These are phyloP conservation scores for Eragrostis curvula DNA, from an alignment of 176 grass and related monocot genomes.

Conservation along the genomic window DNA sequence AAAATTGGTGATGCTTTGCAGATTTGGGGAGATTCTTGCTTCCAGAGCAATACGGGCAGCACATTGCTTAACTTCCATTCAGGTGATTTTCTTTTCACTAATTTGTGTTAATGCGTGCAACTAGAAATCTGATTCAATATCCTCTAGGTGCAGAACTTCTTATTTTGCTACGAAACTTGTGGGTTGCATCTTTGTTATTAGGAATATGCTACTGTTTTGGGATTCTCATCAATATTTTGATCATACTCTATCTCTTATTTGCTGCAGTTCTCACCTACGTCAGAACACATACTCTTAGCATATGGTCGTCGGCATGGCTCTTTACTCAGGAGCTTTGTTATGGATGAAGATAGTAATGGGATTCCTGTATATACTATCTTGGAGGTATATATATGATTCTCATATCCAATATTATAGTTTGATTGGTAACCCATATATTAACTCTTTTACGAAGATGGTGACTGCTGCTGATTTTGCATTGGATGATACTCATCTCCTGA, in stretches of 20 bases:
- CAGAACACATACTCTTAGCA: slow-evolving; percentile 93
- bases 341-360: slow-evolving; percentile 83
- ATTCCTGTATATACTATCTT: slow-evolving; percentile 98
- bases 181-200: background rate
- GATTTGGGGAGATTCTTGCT: slow-evolving; percentile 79
- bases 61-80: slow-evolving; percentile 99
- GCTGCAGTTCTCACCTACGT: slow-evolving; percentile 94
- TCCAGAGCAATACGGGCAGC: slow-evolving; percentile 95
- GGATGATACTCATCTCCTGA: slow-evolving; percentile 31
- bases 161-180: background rate
- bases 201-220: background rate
- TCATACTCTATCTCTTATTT: slow-evolving; percentile 27
- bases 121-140: background rate
- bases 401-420: slow-evolving; percentile 23
- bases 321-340: slow-evolving; percentile 83
- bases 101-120: slow-evolving; percentile 9
- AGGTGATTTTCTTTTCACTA: slow-evolving; percentile 59
- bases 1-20: slow-evolving; percentile 39
- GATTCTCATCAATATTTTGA: slow-evolving; percentile 38
- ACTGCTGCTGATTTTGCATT: slow-evolving; percentile 25
- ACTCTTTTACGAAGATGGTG: slow-evolving; percentile 26
- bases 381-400: slow-evolving; percentile 62
- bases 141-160: background rate
- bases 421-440: background rate
- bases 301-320: slow-evolving; percentile 97